Evolutionary conservation across 805 yeast species (phyloP).

Genomic region (Wickerhamiella nectarea): DNA sequence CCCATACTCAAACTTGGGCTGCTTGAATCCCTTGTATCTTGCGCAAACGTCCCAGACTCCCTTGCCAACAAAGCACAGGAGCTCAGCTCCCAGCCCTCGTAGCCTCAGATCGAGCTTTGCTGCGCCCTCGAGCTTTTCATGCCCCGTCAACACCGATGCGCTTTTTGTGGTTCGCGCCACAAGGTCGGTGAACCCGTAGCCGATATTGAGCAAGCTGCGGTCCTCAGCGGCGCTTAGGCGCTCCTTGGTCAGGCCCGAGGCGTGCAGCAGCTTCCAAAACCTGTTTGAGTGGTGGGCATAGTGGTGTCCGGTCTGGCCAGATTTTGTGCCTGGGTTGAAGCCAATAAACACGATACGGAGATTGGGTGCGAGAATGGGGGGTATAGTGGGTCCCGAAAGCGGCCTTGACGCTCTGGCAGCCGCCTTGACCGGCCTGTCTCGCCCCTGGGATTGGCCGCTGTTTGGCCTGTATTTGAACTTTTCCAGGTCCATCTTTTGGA

Average conservation of each 20-base stretch:
- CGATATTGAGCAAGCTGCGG: conserved; percentile 28
- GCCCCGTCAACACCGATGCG: conserved; percentile 37
- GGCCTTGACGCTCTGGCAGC: too few species aligned
- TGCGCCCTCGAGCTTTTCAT: conserved; percentile 44
- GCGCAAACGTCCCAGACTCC: conserved; percentile 59
- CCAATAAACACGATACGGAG: conserved; percentile 47
- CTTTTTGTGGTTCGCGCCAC: conserved; percentile 49
- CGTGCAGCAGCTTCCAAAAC: conserved; percentile 53
- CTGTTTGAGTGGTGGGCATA: conserved; percentile 58
- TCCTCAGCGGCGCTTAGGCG: conserved; percentile 31
- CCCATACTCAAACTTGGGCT: conserved; percentile 43
- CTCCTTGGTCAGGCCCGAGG: conserved; percentile 33
- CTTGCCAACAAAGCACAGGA: conserved; percentile 52
- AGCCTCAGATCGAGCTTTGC: conserved; percentile 39
- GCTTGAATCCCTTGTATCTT: conserved; percentile 26
- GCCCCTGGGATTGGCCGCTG: too few species aligned
- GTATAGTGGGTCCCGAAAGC: neutral
- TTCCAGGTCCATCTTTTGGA: neutral
- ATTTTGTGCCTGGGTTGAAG: conserved; percentile 55
- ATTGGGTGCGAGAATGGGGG: conserved; percentile 21
- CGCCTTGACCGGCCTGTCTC: too few species aligned
- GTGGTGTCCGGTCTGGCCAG: conserved; percentile 49
- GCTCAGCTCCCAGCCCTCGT: conserved; percentile 27
- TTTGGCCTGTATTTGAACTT: neutral
- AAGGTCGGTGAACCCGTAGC: conserved; percentile 59